Evolutionary conservation across 1,284 basidiomycete species (phyloP), one percentile per base, ranked within the genome.

Genomic region (Malassezia equina): DNA sequence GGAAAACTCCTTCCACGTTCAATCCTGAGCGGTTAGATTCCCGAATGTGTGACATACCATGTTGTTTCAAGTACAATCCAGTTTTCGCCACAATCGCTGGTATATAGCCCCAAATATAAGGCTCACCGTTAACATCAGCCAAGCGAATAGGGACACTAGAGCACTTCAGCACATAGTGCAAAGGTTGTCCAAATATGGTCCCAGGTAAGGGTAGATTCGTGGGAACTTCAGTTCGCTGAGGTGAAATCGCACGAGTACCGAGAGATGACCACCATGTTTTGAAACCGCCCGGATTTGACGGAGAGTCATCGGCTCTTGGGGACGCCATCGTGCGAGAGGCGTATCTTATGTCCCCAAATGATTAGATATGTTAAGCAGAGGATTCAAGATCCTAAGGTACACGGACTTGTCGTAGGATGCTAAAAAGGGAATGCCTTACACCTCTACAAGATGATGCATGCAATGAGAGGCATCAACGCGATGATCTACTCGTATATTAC

Each of bases 11-110:
- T 69, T 88, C 84, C n/a, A 93, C 84, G 75, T 93, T 89, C 33
- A 39, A 39, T 13, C 36, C 36, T 39, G 17, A 21, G 5, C 3
- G 12, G 19, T 39, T 39, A 39, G 15, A 39, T 89, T 94, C 21
- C 89, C 89, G 88, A 27, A 29, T 17, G 12, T 21, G 4, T 6
- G 12, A 53, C 53, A 43, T 45, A 54, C 55, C 69, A 47, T 73
- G 68, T 51, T 71, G 69, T 47, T 74, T 74, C 48, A 74, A 51
- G 50, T 55, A 61, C 17, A 81, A 84, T 70, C 71, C 89, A 84
- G 90, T 94, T 76, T 95, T 94, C 53, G 91, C 94, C 32, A 98
- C 91, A 53, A 96, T 88, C 51, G 95, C 87, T 8, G 94, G 93
- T 40, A 98, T 88, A 73, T 87, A 89, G 2, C 93, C 78, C 71